These are phyloP conservation scores for Colletotrichum gloeosporioides DNA, from an alignment of 2,329 filamentous ascomycete species.

Conservation along the genomic window DNA sequence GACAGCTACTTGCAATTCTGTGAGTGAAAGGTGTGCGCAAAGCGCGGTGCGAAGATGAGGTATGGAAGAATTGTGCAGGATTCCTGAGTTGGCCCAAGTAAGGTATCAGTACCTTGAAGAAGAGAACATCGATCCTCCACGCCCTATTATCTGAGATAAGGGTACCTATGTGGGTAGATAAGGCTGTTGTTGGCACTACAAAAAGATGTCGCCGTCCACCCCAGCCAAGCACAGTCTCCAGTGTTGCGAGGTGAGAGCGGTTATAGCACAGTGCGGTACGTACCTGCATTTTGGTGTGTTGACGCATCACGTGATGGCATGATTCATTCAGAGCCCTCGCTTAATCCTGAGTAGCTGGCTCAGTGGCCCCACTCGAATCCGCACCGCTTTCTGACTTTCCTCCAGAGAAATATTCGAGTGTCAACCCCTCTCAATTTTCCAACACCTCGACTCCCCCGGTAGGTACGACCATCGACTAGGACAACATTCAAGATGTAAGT, in stretches of 20 bases:
- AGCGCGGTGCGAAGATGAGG: background rate
- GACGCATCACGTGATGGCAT: constrained; percentile 27
- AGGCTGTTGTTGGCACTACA: background rate
- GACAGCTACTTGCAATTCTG: background rate
- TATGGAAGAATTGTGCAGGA: background rate
- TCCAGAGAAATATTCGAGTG: constrained; percentile 38
- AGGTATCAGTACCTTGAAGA: background rate
- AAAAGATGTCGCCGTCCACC: background rate
- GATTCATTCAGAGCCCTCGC: constrained; percentile 41
- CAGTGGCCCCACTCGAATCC: constrained; percentile 39
- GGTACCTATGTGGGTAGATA: background rate
- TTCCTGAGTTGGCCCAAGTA: background rate
- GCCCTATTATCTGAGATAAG: too few relatives aligned
- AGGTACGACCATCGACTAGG: constrained; percentile 41
- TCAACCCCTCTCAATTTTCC: constrained; percentile 43
- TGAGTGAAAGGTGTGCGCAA: background rate
- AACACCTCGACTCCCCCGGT: constrained; percentile 28
- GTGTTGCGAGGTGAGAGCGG: background rate
- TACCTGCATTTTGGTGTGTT: background rate
- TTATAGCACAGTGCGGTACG: background rate
- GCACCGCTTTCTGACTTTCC: background rate
- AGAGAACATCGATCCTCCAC: background rate
- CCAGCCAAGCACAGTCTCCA: background rate
- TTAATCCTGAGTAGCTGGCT: constrained; percentile 34
- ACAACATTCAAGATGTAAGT: constrained; percentile 46